A percentile compares a stretch with the other conserved stretches of the same genome.
Evolutionary conservation across 306 rosid species (phyloP).

Genomic region (Lathyrus oleraceus): DNA sequence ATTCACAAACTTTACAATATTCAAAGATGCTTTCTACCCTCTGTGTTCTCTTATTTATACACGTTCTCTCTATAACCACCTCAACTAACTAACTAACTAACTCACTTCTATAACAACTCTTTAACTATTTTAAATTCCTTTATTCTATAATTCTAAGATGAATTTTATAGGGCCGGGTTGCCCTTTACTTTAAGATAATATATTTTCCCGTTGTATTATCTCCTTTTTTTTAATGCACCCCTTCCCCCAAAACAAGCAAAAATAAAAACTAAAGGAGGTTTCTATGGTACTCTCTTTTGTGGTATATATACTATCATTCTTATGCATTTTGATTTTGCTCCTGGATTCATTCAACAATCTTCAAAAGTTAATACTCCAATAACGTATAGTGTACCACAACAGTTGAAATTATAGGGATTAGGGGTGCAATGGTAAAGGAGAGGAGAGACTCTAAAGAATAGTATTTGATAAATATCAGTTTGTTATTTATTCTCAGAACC

Average conservation of each 20-base stretch:
- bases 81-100: too few relatives aligned
- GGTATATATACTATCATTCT: not conserved
- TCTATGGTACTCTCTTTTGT: not conserved
- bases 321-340: not conserved
- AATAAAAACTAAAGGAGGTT: not conserved
- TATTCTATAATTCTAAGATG: not conserved
- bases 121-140: too few relatives aligned
- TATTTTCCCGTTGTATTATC: not conserved
- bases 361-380: slow-evolving; percentile 2
- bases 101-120: too few relatives aligned
- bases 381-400: not conserved
- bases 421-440: not conserved
- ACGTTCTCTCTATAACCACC: too few relatives aligned
- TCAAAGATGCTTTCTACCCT: too few relatives aligned
- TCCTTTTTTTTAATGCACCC: not conserved
- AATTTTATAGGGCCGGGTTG: not conserved
- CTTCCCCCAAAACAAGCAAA: not conserved
- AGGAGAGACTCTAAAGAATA: not conserved
- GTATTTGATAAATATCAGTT: slow-evolving; percentile 7
- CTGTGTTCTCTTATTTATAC: too few relatives aligned
- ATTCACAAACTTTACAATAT: too few relatives aligned
- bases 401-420: slow-evolving; percentile 11
- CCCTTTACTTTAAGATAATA: not conserved
- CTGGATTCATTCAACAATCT: not conserved
- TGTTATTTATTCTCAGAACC: slow-evolving; percentile 1